Percentiles rank a stretch among this genome's conserved stretches.
phyloP scores from a whole-genome alignment of 805 yeast species.

The Ogataea salicorniae region DNA sequence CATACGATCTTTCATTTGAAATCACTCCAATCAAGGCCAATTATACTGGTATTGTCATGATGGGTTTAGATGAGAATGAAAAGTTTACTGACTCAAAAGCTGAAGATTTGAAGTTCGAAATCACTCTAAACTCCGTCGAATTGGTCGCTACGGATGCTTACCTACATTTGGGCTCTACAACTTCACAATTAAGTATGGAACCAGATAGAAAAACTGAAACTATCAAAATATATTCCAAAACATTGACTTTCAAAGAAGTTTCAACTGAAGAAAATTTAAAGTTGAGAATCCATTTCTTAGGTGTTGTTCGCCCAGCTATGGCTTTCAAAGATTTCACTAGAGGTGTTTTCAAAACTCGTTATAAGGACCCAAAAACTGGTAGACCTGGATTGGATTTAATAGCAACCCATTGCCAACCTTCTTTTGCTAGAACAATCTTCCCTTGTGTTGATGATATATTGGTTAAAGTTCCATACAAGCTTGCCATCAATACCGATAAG shows the following conservation, averaged over 20 bases:
- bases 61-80: constrained; percentile 29
- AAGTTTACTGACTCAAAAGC: constrained; percentile 8
- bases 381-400: constrained; percentile 46
- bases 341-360: constrained; percentile 68
- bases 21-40: constrained; percentile 41
- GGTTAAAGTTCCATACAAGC: constrained; percentile 46
- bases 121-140: constrained; percentile 38
- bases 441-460: constrained; percentile 67
- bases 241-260: constrained; percentile 19
- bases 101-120: constrained; percentile 9
- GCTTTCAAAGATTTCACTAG: constrained; percentile 52
- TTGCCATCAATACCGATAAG: constrained; percentile 42
- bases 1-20: constrained; percentile 33
- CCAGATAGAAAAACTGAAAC: constrained; percentile 38
- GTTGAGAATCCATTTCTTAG: constrained; percentile 39
- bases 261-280: constrained; percentile 1
- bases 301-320: constrained; percentile 44
- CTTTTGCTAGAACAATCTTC: constrained; percentile 54
- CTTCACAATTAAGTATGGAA: constrained; percentile 13
- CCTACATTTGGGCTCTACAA: constrained; percentile 15
- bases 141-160: constrained; percentile 35
- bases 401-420: constrained; percentile 72
- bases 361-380: constrained; percentile 46
- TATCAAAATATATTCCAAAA: constrained; percentile 27
- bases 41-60: constrained; percentile 35